Conservation (phyloP, 1,284 basidiomycete genomes). For the Meira miltonrushii region DNA sequence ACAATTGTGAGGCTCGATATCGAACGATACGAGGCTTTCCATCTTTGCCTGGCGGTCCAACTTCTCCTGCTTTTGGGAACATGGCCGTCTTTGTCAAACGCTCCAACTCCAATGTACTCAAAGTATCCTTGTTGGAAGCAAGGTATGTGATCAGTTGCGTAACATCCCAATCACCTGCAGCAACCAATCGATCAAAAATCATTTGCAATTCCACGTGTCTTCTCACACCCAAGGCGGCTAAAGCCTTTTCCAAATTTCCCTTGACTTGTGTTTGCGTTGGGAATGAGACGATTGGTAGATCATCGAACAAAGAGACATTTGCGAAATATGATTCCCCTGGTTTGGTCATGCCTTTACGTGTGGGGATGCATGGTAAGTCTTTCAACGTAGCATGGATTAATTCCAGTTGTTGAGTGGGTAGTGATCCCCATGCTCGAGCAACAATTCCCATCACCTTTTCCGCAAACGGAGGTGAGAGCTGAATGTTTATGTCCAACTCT, state of each 20-base stretch:
- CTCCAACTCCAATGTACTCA: constrained; percentile 67
- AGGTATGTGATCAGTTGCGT: constrained; percentile 58
- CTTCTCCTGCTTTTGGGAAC: constrained; percentile 59
- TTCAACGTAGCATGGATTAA: constrained; percentile 63
- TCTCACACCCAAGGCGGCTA: constrained; percentile 75
- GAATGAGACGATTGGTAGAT: constrained; percentile 70
- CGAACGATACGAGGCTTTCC: constrained; percentile 35
- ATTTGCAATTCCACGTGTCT: constrained; percentile 69
- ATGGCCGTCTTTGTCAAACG: constrained; percentile 71
- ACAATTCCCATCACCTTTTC: constrained; percentile 73
- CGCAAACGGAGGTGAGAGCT: constrained; percentile 67
- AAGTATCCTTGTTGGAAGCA: constrained; percentile 71
- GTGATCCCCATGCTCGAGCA: constrained; percentile 69
- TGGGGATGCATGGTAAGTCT: constrained; percentile 73
- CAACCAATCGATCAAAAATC: constrained; percentile 54
- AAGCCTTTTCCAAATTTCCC: constrained; percentile 69
- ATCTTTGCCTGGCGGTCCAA: constrained; percentile 29
- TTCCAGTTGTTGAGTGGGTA: constrained; percentile 62
- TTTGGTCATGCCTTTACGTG: constrained; percentile 67
- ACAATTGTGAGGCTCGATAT: constrained; percentile 54
- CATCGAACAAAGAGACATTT: constrained; percentile 79
- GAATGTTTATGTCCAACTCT: constrained; percentile 60
- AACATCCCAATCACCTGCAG: constrained; percentile 54
- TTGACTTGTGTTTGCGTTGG: constrained; percentile 64
- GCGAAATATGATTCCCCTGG: constrained; percentile 81